These are phyloP conservation scores for Globisporangium middletonii DNA, from an alignment of 352 stramenopile species.

Conservation along the genomic window DNA sequence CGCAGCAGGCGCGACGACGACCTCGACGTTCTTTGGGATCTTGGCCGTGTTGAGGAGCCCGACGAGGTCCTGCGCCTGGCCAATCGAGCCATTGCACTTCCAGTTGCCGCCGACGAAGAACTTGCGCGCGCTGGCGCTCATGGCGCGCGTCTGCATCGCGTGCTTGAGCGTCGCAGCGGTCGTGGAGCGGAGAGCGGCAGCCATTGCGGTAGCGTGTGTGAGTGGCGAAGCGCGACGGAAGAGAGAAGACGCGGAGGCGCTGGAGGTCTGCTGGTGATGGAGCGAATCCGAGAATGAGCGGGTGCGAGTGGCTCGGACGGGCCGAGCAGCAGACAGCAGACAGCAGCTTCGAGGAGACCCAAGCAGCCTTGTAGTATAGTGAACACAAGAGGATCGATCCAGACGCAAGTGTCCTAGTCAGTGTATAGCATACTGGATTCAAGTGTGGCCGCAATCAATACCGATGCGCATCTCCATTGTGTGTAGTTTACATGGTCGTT, in stretches of 20 bases:
- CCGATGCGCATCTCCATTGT: too few species aligned
- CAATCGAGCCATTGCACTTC: constrained; percentile 93
- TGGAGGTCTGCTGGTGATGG: constrained; percentile 19
- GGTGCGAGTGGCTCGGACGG: too few species aligned
- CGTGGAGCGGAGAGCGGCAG: constrained; percentile 11
- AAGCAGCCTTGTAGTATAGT: background rate
- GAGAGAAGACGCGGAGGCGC: constrained; percentile 4
- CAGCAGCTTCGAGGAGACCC: too few species aligned
- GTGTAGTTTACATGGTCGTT: too few species aligned
- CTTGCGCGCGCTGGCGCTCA: constrained; percentile 83
- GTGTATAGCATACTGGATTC: too few species aligned
- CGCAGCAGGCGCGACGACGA: constrained; percentile 95
- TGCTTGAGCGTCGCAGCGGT: constrained; percentile 20
- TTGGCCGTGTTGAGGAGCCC: constrained; percentile 80
- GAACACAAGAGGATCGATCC: too few species aligned
- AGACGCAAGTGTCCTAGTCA: too few species aligned
- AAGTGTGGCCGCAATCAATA: too few species aligned
- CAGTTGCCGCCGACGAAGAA: constrained; percentile 99
- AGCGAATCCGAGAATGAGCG: background rate
- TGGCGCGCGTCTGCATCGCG: constrained; percentile 39
- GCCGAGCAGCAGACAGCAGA: too few species aligned
- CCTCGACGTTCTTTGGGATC: constrained; percentile 85
- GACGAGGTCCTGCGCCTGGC: constrained; percentile 64
- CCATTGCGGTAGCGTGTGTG: constrained; percentile 20
- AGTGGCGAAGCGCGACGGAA: background rate